Conservation (phyloP, 2,329 filamentous ascomycete species). For the Bipolaris sorokiniana region DNA sequence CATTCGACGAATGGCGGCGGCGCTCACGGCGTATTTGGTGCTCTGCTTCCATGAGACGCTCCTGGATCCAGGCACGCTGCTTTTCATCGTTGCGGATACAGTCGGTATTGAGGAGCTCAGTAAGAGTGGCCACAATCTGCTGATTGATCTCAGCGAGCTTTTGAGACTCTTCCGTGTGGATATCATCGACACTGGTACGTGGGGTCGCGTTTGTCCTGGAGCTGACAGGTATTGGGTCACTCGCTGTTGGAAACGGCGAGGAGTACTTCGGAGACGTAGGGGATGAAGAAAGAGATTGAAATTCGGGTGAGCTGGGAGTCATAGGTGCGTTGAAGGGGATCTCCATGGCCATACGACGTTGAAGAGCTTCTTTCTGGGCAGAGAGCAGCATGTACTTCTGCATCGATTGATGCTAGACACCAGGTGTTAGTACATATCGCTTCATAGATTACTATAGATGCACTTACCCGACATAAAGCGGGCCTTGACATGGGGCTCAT, state of each 20-base stretch:
- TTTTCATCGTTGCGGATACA: slow-evolving; percentile 55
- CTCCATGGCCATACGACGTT: slow-evolving; percentile 48
- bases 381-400: slow-evolving; percentile 51
- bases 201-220: slow-evolving; percentile 21
- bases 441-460: neutral
- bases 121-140: slow-evolving; percentile 61
- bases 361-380: slow-evolving; percentile 50
- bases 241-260: slow-evolving; percentile 31
- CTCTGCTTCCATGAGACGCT: slow-evolving; percentile 61
- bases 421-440: slow-evolving; percentile 18
- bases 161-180: slow-evolving; percentile 52
- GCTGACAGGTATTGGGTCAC: slow-evolving; percentile 32
- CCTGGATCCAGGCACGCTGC: slow-evolving; percentile 58
- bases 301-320: slow-evolving; percentile 44
- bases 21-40: slow-evolving; percentile 55
- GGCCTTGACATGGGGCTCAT: slow-evolving; percentile 32
- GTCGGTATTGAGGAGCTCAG: slow-evolving; percentile 61
- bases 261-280: slow-evolving; percentile 35
- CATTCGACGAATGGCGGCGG: slow-evolving; percentile 46
- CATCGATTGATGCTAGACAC: slow-evolving; percentile 38
- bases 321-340: slow-evolving; percentile 42
- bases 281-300: slow-evolving; percentile 45
- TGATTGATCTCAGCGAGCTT: slow-evolving; percentile 58
- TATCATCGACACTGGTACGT: slow-evolving; percentile 33
- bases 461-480: slow-evolving; percentile 31